A percentile compares a stretch with the other conserved stretches of the same genome.
Conservation (phyloP, 2,329 filamentous ascomycete species). For the Teratosphaeria zuluensis region DNA sequence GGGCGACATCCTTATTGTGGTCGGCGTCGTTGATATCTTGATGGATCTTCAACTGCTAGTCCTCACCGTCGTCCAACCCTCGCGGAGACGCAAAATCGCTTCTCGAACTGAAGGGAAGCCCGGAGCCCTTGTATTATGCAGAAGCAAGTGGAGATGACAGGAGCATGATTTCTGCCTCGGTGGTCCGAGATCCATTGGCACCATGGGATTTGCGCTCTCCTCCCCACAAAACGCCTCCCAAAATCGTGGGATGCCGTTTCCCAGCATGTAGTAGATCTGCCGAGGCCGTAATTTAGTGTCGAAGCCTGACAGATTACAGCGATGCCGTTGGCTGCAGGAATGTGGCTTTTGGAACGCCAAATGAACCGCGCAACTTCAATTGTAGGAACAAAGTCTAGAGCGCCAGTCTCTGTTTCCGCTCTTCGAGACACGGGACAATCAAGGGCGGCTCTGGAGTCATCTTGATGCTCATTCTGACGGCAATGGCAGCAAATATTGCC, state of each 20-base stretch:
- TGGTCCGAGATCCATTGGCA: not conserved
- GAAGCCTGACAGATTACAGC: not conserved
- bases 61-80: not conserved
- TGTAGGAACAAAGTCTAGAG: not conserved
- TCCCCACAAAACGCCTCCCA: not conserved
- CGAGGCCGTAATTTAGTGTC: not conserved
- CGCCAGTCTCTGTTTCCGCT: not conserved
- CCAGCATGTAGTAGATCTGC: not conserved
- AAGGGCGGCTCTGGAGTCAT: too few species aligned
- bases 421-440: too few species aligned
- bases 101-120: not conserved
- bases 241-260: not conserved
- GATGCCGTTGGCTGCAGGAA: not conserved
- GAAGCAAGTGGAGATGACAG: not conserved
- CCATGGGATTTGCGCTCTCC: not conserved
- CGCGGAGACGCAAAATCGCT: not conserved
- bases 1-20: not conserved
- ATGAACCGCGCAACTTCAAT: not conserved
- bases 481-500: not conserved
- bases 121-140: not conserved
- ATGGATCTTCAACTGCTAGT: not conserved
- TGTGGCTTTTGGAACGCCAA: not conserved
- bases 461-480: not conserved
- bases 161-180: not conserved
- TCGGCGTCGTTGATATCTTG: not conserved